phyloP scores from a whole-genome alignment of 1,284 basidiomycete species.

The Sporisorium iseilematis-ciliati region DNA sequence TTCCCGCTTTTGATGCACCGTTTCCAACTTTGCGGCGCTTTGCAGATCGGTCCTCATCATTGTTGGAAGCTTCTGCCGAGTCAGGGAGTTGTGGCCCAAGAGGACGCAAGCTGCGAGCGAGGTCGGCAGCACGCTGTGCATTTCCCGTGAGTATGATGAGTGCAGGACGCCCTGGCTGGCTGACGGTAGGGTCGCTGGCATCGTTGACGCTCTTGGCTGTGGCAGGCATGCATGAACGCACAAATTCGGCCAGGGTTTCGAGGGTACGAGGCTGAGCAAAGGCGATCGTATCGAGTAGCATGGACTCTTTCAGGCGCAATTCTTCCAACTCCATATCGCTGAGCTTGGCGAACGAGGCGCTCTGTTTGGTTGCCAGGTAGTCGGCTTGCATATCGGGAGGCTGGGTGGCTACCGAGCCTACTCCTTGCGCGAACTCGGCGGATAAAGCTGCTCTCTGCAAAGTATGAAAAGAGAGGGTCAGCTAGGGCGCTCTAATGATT shows the following conservation, averaged over 20 bases:
- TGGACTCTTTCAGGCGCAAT: conserved; percentile 43
- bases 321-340: conserved; percentile 64
- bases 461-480: background rate
- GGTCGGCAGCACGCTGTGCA: conserved; percentile 62
- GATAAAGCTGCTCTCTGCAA: conserved; percentile 50
- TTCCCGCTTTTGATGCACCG: conserved; percentile 6
- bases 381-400: conserved; percentile 63
- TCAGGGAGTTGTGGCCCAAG: conserved; percentile 38
- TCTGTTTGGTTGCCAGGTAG: conserved; percentile 55
- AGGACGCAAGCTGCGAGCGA: conserved; percentile 49
- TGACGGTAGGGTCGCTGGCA: conserved; percentile 17
- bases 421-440: conserved; percentile 38
- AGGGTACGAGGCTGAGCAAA: conserved; percentile 37
- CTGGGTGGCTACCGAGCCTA: conserved; percentile 48
- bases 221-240: conserved; percentile 44
- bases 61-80: conserved; percentile 22
- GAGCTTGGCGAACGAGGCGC: conserved; percentile 52
- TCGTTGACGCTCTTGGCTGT: conserved; percentile 29
- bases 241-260: conserved; percentile 39
- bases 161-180: conserved; percentile 40
- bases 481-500: background rate
- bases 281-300: conserved; percentile 49
- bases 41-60: conserved; percentile 22
- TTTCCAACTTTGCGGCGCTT: conserved; percentile 34
- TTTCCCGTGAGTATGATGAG: conserved; percentile 62